Conservation (phyloP, 495 filamentous ascomycete species). For the Trichoderma gamsii region DNA sequence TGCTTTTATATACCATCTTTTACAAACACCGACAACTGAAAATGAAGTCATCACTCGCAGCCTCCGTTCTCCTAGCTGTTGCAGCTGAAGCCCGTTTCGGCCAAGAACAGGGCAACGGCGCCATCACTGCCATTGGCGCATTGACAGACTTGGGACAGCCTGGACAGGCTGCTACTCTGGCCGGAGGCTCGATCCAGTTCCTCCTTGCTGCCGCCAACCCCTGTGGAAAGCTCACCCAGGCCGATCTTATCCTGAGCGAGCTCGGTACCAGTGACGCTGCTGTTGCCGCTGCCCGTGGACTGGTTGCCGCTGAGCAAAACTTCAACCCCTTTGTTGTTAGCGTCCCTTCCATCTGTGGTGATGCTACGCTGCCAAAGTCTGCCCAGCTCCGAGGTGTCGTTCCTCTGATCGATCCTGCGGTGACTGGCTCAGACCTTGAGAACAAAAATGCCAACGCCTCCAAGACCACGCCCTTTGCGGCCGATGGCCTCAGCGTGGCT, state of each 20-base stretch:
- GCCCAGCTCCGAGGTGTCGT: constrained; percentile 52
- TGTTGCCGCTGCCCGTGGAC: constrained; percentile 49
- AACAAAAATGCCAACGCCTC: constrained; percentile 49
- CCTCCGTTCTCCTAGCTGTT: constrained; percentile 39
- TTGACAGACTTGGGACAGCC: constrained; percentile 39
- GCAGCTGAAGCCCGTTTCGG: constrained; percentile 49
- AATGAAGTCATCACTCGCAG: constrained; percentile 33
- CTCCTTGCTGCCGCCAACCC: constrained; percentile 52
- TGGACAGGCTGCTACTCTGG: constrained; percentile 50
- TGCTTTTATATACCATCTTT: background rate
- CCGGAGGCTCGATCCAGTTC: constrained; percentile 45
- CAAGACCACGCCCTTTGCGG: constrained; percentile 43
- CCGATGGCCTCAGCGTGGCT: constrained; percentile 49
- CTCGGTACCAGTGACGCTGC: constrained; percentile 48
- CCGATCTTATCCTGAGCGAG: constrained; percentile 51
- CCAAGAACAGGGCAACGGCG: constrained; percentile 43
- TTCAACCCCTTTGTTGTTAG: constrained; percentile 54
- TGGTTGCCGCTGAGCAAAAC: constrained; percentile 63
- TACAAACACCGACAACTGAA: background rate
- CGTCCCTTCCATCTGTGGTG: constrained; percentile 52
- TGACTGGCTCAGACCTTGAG: constrained; percentile 44
- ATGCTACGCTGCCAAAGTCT: constrained; percentile 51
- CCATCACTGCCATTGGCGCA: constrained; percentile 35
- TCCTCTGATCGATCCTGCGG: constrained; percentile 53
- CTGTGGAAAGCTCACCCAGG: constrained; percentile 53